Evolutionary conservation across 2,329 filamentous ascomycete species (phyloP), one percentile per base, ranked within the genome.

Genomic region (Aulographum hederae): DNA sequence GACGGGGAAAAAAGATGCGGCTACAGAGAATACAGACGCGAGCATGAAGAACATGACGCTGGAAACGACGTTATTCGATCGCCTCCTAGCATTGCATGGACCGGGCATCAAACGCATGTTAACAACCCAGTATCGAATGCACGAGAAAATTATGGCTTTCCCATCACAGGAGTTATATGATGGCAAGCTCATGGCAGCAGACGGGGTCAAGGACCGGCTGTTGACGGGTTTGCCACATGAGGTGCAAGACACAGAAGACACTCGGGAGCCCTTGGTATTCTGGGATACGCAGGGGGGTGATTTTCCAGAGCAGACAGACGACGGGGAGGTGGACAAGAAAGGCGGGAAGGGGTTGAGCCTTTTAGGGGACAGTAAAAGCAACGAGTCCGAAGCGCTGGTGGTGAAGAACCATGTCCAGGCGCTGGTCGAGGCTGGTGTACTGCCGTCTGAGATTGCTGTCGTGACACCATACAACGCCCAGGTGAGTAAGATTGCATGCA

Each of bases 71-170:
- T 63, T 98, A 18, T 98, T 98, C 51, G 86, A 95, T 51, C 69
- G 89, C 18, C 63, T 98, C 26, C 63, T 98, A 28, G 64, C 67
- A 4, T 60, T 94, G 12, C 80, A 98, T 48, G 89, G 89, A 1
- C 57, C 73, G 1, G 62, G 61, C 4, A 84, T 98, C 57, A 95
- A 95, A 58, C 67, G 79, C 32, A 93, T 95, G 80, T 69, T 98
- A 16, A 95, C 82, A 3, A 92, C 78, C 4, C 89, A 98, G 56
- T 98, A 98, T 52, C 82, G 89, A 23, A 98, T 98, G 89, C 84
- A 98, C 49, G 78, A 92, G 46, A 73, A 65, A 33, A 95, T 98
- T 44, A 95, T 95, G 85, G 67, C 72, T 5, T 98, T 94, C 45
- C 86, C 89, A 0, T 94, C 86, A 0, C 68, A 79, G 38, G 75